Evolutionary conservation across 768 basidiomycete genomes (phyloP).

Genomic region (Auricularia sp.): DNA sequence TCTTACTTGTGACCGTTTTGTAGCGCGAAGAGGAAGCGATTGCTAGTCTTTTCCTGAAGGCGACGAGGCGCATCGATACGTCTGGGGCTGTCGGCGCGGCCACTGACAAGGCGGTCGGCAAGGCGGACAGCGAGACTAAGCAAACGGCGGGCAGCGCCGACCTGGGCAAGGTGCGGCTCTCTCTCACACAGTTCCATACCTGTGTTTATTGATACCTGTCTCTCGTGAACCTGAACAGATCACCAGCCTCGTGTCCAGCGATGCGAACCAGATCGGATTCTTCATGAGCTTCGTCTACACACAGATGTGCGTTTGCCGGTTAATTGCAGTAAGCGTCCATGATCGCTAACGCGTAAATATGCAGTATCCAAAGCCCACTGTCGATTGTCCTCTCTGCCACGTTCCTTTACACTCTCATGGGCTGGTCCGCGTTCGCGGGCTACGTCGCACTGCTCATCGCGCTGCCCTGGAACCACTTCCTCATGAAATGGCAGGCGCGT

Average conservation of each 20-base stretch:
- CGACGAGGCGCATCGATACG: neutral
- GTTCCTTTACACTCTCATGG: neutral
- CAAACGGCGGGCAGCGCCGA: neutral
- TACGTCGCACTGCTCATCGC: neutral
- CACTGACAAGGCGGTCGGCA: neutral
- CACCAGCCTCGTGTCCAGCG: neutral
- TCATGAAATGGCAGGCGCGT: neutral
- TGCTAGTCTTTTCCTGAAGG: neutral
- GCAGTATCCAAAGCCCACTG: neutral
- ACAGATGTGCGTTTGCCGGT: neutral
- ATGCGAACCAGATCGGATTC: neutral
- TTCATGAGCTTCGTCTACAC: too few species aligned
- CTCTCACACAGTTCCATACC: too few species aligned
- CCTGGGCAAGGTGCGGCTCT: neutral
- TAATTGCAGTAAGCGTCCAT: neutral
- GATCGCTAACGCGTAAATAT: neutral
- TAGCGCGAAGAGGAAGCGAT: neutral
- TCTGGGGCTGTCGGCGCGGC: neutral
- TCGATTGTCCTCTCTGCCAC: neutral
- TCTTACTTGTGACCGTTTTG: neutral
- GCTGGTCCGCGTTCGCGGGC: neutral
- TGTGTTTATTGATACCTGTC: too few species aligned
- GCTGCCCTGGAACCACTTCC: neutral
- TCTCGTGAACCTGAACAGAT: neutral
- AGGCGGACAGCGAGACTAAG: neutral